Evolutionary conservation across 768 basidiomycete species (phyloP), one percentile per base, ranked within the genome.

Genomic region (Suillus subaureus): DNA sequence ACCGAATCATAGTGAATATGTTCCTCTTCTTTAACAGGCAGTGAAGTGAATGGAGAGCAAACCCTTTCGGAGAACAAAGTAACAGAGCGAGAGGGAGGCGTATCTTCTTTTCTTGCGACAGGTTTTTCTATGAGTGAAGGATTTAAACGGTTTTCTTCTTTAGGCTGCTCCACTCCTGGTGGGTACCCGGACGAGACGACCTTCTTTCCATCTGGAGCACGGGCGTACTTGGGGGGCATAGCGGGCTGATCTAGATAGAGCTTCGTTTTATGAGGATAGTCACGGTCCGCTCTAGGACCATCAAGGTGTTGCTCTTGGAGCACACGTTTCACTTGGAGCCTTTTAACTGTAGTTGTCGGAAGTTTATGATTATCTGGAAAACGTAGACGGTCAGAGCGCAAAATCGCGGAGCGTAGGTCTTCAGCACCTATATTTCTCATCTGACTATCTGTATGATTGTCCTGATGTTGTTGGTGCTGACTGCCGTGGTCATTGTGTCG

Each of bases 171-270:
- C 21, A 33, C 12, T n/a, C 11, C n/a, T 11, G 58, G 40, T 60
- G 26, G 26, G 28, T 60, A 11, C 11, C 28, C 40, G 58, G 26
- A 26, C 58, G 40, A 60, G 28, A 42, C 58, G 11, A 60, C 3
- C 12, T 60, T 60, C 40, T 42, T 60, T 60, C 58, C 58, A 42
- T 60, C 40, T 12, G 26, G 18, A 21, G 58, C 40, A 60, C 58
- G 58, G 40, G 58, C 39, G 12, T 60, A 60, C 23, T 60, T 60
- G 18, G 26, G 18, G 21, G 23, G 40, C 21, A 40, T 28, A 28
- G 40, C 40, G 11, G 40, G 18, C 26, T 42, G 16, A 60, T 28
- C 58, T 42, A 26, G 33, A 55, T 6, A 55, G 6, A 13, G 12
- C 16, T 58, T 39, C 11, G 11, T 11, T 4, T 18, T 16, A 28